Percentiles rank a stretch among this genome's conserved stretches.
These are phyloP conservation scores for Linum usitatissimum DNA, from an alignment of 345 rosid species.

Conservation along the genomic window DNA sequence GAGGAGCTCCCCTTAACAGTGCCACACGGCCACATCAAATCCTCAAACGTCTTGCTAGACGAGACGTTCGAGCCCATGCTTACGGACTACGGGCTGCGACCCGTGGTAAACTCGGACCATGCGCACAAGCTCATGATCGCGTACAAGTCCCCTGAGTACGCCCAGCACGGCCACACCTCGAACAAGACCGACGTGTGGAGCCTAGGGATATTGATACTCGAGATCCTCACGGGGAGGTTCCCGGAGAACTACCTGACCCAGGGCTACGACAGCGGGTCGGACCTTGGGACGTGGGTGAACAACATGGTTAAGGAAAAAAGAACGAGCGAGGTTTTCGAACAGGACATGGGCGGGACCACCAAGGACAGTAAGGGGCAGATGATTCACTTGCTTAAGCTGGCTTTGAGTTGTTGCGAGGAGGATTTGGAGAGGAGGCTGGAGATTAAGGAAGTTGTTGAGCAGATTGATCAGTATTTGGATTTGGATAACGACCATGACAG, in stretches of 20 bases:
- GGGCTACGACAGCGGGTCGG: background rate
- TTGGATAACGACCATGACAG: background rate
- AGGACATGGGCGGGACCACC: background rate
- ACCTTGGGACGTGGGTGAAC: conserved; percentile 1
- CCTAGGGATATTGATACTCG: conserved; percentile 6
- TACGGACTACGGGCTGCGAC: background rate
- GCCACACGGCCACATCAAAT: conserved; percentile 10
- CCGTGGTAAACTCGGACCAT: conserved; percentile 1
- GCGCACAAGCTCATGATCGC: conserved; percentile 6
- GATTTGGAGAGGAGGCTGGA: conserved; percentile 2
- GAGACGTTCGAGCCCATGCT: conserved; percentile 2
- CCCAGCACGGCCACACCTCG: background rate
- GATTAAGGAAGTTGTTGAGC: background rate
- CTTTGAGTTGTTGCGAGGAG: conserved; percentile 5
- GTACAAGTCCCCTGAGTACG: conserved; percentile 11
- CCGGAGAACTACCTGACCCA: background rate
- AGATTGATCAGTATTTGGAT: background rate
- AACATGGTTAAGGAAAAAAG: conserved; percentile 4
- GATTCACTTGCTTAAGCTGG: background rate
- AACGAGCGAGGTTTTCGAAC: background rate
- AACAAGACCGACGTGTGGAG: conserved; percentile 6
- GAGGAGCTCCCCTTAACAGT: background rate
- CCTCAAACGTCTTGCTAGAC: conserved; percentile 9
- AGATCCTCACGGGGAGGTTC: conserved; percentile 6
- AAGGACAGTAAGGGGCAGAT: conserved; percentile 2